Percentiles rank a stretch among this genome's conserved stretches.
phyloP scores from a whole-genome alignment of 345 rosid species.

The Eucalyptus guilfoylei region DNA sequence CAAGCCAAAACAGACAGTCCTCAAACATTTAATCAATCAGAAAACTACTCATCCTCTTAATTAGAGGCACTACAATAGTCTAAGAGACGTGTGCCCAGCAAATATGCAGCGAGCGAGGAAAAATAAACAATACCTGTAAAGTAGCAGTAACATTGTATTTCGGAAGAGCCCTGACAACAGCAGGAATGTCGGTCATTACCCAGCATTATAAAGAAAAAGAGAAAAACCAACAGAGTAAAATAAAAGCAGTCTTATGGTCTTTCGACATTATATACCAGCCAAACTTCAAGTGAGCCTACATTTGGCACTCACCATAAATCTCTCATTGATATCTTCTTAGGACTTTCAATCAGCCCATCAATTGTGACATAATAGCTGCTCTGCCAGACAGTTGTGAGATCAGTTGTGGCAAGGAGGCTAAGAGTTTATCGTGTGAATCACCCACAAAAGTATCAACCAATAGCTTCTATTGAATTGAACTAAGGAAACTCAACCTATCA shows the following conservation, averaged over 20 bases:
- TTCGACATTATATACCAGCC: neutral
- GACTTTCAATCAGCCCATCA: slow-evolving; percentile 36
- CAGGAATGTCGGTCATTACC: neutral
- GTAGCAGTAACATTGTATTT: slow-evolving; percentile 69
- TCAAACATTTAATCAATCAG: neutral
- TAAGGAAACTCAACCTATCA: slow-evolving; percentile 25
- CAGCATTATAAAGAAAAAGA: neutral
- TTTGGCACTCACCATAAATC: slow-evolving; percentile 51
- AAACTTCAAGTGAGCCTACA: neutral
- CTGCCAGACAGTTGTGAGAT: neutral
- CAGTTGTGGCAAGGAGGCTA: neutral
- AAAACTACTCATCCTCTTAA: neutral
- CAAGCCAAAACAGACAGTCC: neutral
- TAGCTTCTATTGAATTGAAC: neutral
- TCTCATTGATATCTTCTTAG: slow-evolving; percentile 46
- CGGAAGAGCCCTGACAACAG: slow-evolving; percentile 54
- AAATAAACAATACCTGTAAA: slow-evolving; percentile 48
- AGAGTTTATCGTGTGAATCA: neutral
- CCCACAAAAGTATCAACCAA: neutral
- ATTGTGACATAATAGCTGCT: slow-evolving; percentile 51
- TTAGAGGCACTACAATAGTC: neutral
- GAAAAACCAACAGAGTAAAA: neutral
- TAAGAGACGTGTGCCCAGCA: neutral
- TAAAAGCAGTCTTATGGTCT: neutral
- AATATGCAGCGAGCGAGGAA: neutral